Evolutionary conservation across 192 early-diverging fungal genomes (phyloP), one percentile per base, ranked within the genome.

Genomic region (Haplosporangium gracile): DNA sequence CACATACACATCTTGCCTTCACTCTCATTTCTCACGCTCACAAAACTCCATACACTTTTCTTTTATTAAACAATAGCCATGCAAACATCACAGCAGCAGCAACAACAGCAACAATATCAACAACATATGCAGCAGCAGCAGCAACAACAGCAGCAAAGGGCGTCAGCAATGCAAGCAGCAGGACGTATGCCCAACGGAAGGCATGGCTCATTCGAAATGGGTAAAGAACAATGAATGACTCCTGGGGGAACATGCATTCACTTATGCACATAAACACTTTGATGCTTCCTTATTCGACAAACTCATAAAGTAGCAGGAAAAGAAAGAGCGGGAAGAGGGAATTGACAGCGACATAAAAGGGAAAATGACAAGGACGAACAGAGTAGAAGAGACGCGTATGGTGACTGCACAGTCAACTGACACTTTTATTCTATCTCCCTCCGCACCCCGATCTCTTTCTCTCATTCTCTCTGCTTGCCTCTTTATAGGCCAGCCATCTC

Each of bases 191-290:
- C 78, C 32, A 85, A 85, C 36, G 83, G 78, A 32, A 43, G 83
- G 40, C 83, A 85, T 77, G 83, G 83, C 10, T 85, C 83, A 18
- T 85, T 85, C 57, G 83, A 85, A 57, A 85, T 85, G 83, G 78
- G 83, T 85, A 80, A 53, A 71, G 7, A 51, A 65, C 18, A 16
- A 9, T 8, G 26, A 47, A 18, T 18, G 20, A 51, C 15, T 51
- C 15, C 39, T 63, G 32, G 20, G 9, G 1, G 26, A 15, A 65
- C 29, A 9, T 15, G 8, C 9, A 65, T 65, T 26, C 2, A 13
- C 1, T 20, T 22, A 16, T 5, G 20, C 16, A 51, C 49, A 51
- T 22, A 22, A 51, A 20, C 49, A 20, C 4, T 13, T 15, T 65
- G 60, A 65, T 15, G 60, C 16, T 22, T 65, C 22, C 9, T 29